Evolutionary conservation across 1,284 basidiomycete genomes (phyloP).

Genomic region (Apiotrichum brassicae): DNA sequence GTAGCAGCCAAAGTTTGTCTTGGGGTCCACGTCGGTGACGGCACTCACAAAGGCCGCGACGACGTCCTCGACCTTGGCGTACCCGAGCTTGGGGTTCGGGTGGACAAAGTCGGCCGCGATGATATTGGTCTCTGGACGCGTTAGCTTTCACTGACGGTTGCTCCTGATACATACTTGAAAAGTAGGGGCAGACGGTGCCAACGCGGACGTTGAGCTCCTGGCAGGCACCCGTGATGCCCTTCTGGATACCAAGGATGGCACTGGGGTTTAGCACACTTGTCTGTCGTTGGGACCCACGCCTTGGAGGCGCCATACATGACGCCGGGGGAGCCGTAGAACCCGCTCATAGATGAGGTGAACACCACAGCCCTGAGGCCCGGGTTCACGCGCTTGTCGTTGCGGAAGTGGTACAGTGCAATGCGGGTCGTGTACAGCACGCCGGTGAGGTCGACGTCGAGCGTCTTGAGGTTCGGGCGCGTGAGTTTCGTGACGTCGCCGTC

Average conservation of each 20-base stretch:
- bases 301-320: conserved; percentile 16
- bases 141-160: neutral
- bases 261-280: neutral
- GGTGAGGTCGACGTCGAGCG: conserved; percentile 16
- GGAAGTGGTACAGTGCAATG: conserved; percentile 16
- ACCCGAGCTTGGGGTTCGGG: conserved; percentile 14
- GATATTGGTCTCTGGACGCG: conserved; percentile 14
- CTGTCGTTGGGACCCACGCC: conserved; percentile 17
- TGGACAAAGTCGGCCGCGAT: conserved; percentile 14
- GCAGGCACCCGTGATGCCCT: conserved; percentile 8
- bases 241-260: conserved; percentile 14
- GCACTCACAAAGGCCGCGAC: conserved; percentile 10
- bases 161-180: conserved; percentile 10
- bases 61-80: conserved; percentile 15
- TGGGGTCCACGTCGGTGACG: conserved; percentile 10
- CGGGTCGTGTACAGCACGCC: conserved; percentile 17
- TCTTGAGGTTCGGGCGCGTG: conserved; percentile 14
- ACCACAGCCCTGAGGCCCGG: conserved; percentile 7
- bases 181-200: conserved; percentile 16
- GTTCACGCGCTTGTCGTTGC: conserved; percentile 12
- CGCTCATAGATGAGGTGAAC: conserved; percentile 11
- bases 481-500: conserved; percentile 2
- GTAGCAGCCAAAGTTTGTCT: conserved; percentile 14
- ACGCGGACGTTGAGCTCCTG: conserved; percentile 8
- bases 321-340: conserved; percentile 14